A percentile compares a stretch with the other conserved stretches of the same genome.
These are phyloP conservation scores for Metarhizium robertsii DNA, from an alignment of 2,329 filamentous ascomycete species.

Conservation along the genomic window DNA sequence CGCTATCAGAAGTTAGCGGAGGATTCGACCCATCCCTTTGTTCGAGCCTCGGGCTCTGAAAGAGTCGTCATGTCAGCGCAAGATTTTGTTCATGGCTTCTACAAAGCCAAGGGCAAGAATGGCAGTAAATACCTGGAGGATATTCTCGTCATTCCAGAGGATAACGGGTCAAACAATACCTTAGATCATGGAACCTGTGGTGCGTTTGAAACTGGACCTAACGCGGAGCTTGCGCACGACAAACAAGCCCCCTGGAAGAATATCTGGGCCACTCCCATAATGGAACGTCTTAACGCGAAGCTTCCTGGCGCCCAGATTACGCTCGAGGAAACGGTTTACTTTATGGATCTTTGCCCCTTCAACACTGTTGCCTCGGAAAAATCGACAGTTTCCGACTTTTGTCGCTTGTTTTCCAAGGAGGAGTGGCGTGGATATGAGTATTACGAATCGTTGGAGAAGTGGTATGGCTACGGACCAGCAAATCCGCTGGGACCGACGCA, in stretches of 20 bases:
- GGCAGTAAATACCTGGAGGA: constrained; percentile 37
- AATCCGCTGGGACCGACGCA: constrained; percentile 74
- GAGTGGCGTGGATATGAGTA: constrained; percentile 81
- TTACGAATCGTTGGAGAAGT: constrained; percentile 70
- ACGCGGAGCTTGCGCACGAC: constrained; percentile 34
- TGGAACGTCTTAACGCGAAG: constrained; percentile 57
- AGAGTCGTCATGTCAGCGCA: constrained; percentile 67
- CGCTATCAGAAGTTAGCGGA: constrained; percentile 57
- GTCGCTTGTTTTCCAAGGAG: constrained; percentile 57
- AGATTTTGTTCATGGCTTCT: constrained; percentile 69
- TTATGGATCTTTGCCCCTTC: constrained; percentile 90
- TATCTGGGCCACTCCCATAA: constrained; percentile 59
- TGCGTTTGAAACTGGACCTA: constrained; percentile 54
- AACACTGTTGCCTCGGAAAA: constrained; percentile 59
- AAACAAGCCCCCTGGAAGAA: constrained; percentile 50
- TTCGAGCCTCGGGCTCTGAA: constrained; percentile 60
- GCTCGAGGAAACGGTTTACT: constrained; percentile 49
- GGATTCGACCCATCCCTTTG: constrained; percentile 49
- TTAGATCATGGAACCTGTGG: constrained; percentile 66
- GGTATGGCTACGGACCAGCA: constrained; percentile 70
- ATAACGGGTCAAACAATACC: constrained; percentile 63
- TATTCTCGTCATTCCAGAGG: constrained; percentile 64
- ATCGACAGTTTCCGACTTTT: constrained; percentile 56
- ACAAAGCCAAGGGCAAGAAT: constrained; percentile 30
- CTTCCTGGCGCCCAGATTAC: constrained; percentile 60